Base-by-base conservation (phyloP, 2,329 filamentous ascomycete genomes). In the Teratosphaeria viscida region DNA sequence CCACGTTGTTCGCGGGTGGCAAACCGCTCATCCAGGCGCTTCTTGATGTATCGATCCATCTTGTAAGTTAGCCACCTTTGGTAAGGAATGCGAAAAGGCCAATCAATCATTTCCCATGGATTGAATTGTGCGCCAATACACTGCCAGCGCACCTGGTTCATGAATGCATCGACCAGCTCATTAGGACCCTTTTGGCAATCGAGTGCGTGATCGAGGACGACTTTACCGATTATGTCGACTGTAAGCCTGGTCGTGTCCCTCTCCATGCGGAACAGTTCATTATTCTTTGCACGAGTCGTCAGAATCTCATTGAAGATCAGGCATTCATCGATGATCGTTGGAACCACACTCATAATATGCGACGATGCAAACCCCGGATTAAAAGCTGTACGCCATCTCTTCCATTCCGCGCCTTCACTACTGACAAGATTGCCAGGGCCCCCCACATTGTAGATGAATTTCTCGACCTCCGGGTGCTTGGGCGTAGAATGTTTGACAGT, bases 381-480 rank as follows among this genome's bases (percentile, higher is more conserved):
- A 70, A 78, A 78, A 6, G 73, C 70, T 34, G 63, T 64, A 54
- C 76, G 68, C 75, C 75, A 77, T 59, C 71, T 73, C 58, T 77
- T 78, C 76, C 76, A 78, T 16, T 65, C 57, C 5, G 68, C 60
- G 1, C 75, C 75, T 29, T 76, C 72, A 37, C 68, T 69, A 7
- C 66, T 67, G 1, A 78, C 65, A 10, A 78, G 65, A 60, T 76
- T 75, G 23, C 66, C 60, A 5, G 67, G 66, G 1, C 75, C 76
- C 11, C 70, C 72, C 29, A 78, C 67, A 27, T 73, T 70, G 23
- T 67, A 61, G 35, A 76, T 65, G 59, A 72, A 70, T 0, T 68
- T 62, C 8, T 61, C 62, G 0, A 75, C 59, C 2, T 62, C 58
- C 1, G 63, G 64, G 63, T 74, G 70, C 58, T 77, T 77, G 10